A percentile compares a stretch with the other conserved stretches of the same genome.
Evolutionary conservation across 1,284 basidiomycete genomes (phyloP).

Genomic region (Schizophyllum amplum): DNA sequence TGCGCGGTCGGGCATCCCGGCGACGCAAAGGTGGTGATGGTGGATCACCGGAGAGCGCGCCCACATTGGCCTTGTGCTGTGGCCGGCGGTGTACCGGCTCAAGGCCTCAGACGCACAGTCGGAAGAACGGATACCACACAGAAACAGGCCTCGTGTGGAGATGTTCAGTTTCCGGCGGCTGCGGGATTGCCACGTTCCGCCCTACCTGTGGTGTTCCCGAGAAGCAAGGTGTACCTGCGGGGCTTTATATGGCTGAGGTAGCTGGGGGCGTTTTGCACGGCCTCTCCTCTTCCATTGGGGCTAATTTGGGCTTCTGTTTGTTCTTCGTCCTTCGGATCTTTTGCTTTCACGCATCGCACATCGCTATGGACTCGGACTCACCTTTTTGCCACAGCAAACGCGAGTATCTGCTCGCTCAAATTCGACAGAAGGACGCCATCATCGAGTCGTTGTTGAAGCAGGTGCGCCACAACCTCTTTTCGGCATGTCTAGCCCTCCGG

Average conservation of each 20-base stretch:
- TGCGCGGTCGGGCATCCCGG: neutral
- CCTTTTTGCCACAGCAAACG: slow-evolving; percentile 53
- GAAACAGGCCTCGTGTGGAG: no score
- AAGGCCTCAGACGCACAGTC: neutral
- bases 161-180: no score
- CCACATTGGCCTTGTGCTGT: neutral
- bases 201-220: neutral
- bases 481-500: no score
- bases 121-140: no score
- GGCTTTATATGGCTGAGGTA: neutral
- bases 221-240: neutral
- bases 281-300: neutral
- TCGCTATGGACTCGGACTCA: slow-evolving; percentile 20
- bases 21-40: neutral
- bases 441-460: slow-evolving; percentile 77
- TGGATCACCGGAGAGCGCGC: neutral
- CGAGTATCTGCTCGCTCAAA: slow-evolving; percentile 73
- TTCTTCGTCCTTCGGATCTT: neutral
- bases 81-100: neutral
- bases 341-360: slow-evolving; percentile 1
- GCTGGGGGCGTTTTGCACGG: neutral
- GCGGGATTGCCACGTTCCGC: neutral
- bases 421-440: slow-evolving; percentile 74
- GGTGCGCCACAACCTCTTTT: slow-evolving; percentile 27
- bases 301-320: neutral